Percentiles rank a stretch among this genome's conserved stretches.
Conservation (phyloP, 2,329 filamentous ascomycete genomes). For the Parastagonospora nodorum region DNA sequence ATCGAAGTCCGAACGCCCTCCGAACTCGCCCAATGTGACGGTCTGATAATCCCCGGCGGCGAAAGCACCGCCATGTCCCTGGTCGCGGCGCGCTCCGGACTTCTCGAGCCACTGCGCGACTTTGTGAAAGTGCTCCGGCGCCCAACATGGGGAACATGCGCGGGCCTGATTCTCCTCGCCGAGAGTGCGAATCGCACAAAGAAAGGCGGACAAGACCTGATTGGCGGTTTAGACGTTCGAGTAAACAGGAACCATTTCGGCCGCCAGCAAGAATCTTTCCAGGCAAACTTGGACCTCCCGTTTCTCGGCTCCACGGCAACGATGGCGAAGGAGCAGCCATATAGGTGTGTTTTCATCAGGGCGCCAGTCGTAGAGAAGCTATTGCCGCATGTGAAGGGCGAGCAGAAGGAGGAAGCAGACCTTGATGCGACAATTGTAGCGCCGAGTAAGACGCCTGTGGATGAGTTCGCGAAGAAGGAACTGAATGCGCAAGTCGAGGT, state of each 20-base stretch:
- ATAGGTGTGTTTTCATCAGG: slow-evolving; percentile 88
- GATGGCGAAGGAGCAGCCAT: slow-evolving; percentile 55
- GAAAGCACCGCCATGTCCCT: slow-evolving; percentile 94
- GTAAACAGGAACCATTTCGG: slow-evolving; percentile 97
- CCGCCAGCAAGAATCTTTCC: slow-evolving; percentile 89
- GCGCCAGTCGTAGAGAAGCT: slow-evolving; percentile 91
- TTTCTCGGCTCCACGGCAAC: slow-evolving; percentile 60
- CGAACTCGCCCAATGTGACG: slow-evolving; percentile 76
- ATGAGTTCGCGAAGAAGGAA: slow-evolving; percentile 51
- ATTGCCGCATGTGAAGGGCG: slow-evolving; percentile 58
- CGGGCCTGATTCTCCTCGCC: slow-evolving; percentile 87
- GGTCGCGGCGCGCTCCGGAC: slow-evolving; percentile 77
- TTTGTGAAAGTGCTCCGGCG: slow-evolving; percentile 88
- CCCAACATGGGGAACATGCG: slow-evolving; percentile 95
- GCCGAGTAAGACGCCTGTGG: slow-evolving; percentile 57
- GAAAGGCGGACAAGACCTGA: slow-evolving; percentile 87
- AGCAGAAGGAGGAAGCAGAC: slow-evolving; percentile 57
- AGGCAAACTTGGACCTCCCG: slow-evolving; percentile 72
- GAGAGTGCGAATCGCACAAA: slow-evolving; percentile 88
- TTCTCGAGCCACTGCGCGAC: slow-evolving; percentile 81
- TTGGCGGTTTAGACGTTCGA: slow-evolving; percentile 87
- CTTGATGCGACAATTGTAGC: slow-evolving; percentile 61
- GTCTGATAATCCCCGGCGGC: slow-evolving; percentile 87
- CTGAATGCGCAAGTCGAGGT: slow-evolving; percentile 61
- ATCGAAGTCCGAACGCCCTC: slow-evolving; percentile 78